These are phyloP conservation scores for Neurospora terricola DNA, from an alignment of 495 filamentous ascomycete species.

Conservation along the genomic window DNA sequence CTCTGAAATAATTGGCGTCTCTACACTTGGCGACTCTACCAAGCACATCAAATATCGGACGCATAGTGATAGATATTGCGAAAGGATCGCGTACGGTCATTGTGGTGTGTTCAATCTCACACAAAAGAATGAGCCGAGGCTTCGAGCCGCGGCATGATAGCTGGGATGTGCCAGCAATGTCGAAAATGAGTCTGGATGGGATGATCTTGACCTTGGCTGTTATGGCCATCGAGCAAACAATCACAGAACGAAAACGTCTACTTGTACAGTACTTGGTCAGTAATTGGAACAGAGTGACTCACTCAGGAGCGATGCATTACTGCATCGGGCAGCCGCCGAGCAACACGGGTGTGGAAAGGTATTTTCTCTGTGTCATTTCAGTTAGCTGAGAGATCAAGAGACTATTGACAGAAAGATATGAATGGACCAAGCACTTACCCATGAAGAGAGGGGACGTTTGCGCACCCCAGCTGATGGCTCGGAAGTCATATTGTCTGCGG, in stretches of 20 bases:
- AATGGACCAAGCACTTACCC: background rate
- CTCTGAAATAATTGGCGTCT: background rate
- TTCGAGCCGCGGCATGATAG: background rate
- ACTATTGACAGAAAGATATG: background rate
- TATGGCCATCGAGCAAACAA: background rate
- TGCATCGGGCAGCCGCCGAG: background rate
- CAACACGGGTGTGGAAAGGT: background rate
- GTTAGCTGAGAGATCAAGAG: background rate
- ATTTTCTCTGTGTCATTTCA: background rate
- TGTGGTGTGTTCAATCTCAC: background rate
- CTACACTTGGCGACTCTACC: background rate
- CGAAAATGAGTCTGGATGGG: background rate
- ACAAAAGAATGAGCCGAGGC: background rate
- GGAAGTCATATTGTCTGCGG: background rate
- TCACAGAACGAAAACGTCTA: background rate
- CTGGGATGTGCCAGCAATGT: background rate
- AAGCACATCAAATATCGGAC: background rate
- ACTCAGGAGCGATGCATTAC: background rate
- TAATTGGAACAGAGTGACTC: background rate
- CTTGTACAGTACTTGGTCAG: background rate
- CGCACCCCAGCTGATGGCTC: background rate
- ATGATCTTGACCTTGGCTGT: background rate
- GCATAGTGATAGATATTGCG: background rate
- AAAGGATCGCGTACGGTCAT: background rate
- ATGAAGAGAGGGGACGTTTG: background rate